Evolutionary conservation across 805 yeast genomes (phyloP), one percentile per base, ranked within the genome.

Genomic region (Ogataea kodamae): DNA sequence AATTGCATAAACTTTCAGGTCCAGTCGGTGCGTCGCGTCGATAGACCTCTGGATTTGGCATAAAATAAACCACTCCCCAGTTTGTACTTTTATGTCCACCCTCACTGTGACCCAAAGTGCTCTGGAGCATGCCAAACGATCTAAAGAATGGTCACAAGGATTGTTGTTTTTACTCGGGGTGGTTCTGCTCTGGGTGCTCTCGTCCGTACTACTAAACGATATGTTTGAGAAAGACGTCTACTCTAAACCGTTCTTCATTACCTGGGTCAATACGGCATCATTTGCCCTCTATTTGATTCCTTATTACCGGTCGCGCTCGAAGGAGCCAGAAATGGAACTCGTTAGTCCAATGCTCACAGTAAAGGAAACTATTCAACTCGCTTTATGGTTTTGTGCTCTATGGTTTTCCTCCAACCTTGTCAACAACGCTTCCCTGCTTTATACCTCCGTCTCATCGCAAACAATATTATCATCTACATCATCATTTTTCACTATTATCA

Each of bases 381-480:
- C 96, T 42, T 69, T 81, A 9, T 85, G 87, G 61, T 92, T 92
- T 57, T 81, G 94, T 43, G 61, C 83, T 3, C 64, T 92, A 25
- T 92, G 98, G 98, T 92, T 86, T 54, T 41, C 78, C 11, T 95
- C 97, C 3, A 92, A 92, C 57, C 68, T 89, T 44, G 81, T 85
- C 36, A 87, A 92, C 19, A 92, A 92, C 59, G 86, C 95, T 0
- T 79, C 95, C 13, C 66, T 92, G 33, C 72, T 82, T 15, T 92
- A 81, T 58, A 92, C 98, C 0, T 79, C 89, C 9, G 98, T 92
- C 13, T 94, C 95, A 2, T 81, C 92, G 9, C 97, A 94, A 51
- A 92, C 97, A 3, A 90, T 92, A 15, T 62, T 92, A 23, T 83
- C 96, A 11, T 83, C 96, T 22, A 89, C 97, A 0, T 81, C 95